phyloP scores from a whole-genome alignment of 306 rosid genomes.

The Sophora flavescens region DNA sequence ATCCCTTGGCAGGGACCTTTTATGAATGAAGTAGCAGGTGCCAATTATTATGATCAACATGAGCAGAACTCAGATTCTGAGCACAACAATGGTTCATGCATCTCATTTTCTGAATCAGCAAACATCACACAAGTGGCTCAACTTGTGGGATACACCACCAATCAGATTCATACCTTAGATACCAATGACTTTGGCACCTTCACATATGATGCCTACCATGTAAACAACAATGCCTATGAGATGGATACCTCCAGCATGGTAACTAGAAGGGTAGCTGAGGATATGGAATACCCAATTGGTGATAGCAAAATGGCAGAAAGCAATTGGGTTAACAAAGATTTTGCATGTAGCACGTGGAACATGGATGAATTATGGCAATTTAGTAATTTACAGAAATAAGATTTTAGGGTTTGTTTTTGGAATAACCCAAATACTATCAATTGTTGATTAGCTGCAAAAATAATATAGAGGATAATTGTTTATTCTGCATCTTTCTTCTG shows the following conservation, averaged over 20 bases:
- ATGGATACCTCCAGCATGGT: conserved; percentile 49
- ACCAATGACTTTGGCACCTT: conserved; percentile 35
- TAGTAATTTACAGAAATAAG: conserved; percentile 39
- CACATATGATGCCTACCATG: conserved; percentile 42
- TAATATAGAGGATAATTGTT: conserved; percentile 25
- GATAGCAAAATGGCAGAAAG: conserved; percentile 53
- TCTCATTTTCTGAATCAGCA: conserved; percentile 52
- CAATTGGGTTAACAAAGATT: conserved; percentile 59
- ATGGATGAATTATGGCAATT: conserved; percentile 64
- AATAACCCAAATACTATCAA: conserved; percentile 40
- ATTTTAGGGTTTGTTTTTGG: conserved; percentile 42
- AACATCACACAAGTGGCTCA: conserved; percentile 49
- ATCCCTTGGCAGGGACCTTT: conserved; percentile 43
- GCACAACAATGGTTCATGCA: conserved; percentile 46
- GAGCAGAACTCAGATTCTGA: conserved; percentile 52
- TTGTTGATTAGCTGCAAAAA: conserved; percentile 36
- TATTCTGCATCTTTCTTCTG: conserved; percentile 4
- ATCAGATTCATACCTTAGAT: conserved; percentile 39
- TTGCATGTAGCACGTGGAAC: conserved; percentile 54
- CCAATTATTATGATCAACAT: conserved; percentile 36
- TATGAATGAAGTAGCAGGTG: conserved; percentile 37
- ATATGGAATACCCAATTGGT: conserved; percentile 41
- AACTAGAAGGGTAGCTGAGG: conserved; percentile 38
- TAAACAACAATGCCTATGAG: conserved; percentile 44
- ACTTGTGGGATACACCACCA: conserved; percentile 38